phyloP scores from a whole-genome alignment of 331 rosid species.

The Dryas integrifolia region DNA sequence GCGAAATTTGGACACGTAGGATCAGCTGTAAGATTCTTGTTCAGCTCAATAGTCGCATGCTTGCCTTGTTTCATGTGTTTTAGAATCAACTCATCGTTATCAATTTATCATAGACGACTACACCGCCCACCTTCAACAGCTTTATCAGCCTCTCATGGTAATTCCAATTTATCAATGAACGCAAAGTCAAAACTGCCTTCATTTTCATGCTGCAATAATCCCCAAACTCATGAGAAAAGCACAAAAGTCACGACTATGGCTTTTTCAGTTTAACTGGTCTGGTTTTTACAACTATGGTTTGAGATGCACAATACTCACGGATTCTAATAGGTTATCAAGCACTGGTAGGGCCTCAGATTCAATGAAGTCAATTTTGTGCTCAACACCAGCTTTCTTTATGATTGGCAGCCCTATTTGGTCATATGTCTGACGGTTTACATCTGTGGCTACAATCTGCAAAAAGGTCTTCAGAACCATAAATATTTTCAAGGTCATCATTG shows the following conservation, averaged over 20 bases:
- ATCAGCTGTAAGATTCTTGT: constrained; percentile 25
- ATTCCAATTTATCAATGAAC: constrained; percentile 50
- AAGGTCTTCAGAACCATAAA: background rate
- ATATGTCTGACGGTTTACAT: constrained; percentile 37
- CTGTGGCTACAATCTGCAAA: constrained; percentile 49
- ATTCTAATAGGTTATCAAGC: constrained; percentile 32
- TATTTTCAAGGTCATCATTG: background rate
- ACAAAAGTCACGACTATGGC: background rate
- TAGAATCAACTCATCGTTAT: constrained; percentile 6
- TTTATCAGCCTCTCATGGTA: constrained; percentile 64
- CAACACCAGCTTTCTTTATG: constrained; percentile 54
- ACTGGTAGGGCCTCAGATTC: constrained; percentile 44
- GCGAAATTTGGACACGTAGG: constrained; percentile 27
- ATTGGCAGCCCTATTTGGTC: constrained; percentile 52
- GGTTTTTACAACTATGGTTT: background rate
- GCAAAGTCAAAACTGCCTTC: constrained; percentile 51
- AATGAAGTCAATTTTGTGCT: constrained; percentile 51
- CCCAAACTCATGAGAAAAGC: background rate
- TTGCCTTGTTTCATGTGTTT: constrained; percentile 2
- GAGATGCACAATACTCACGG: background rate
- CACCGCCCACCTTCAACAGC: constrained; percentile 54
- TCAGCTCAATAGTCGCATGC: constrained; percentile 12
- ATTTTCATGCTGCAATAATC: constrained; percentile 24
- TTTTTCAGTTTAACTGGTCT: background rate
- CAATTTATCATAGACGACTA: constrained; percentile 46